Percentiles rank a stretch among this genome's conserved stretches.
Evolutionary conservation across 1,139 yeast species (phyloP).

Genomic region (Kluyveromyces sp.): DNA sequence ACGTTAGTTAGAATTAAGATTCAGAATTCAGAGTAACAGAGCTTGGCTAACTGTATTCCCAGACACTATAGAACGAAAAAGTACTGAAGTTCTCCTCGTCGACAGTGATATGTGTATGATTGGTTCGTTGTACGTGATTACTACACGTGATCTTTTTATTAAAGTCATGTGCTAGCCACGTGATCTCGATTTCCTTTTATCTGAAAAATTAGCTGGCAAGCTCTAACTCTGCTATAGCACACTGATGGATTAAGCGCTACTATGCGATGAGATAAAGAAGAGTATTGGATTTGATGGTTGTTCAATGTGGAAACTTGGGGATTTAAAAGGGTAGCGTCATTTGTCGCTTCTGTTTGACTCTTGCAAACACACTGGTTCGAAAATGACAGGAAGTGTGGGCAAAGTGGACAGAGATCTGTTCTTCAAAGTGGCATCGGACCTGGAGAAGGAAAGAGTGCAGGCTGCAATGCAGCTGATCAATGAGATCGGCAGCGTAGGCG

Average conservation of each 20-base stretch:
- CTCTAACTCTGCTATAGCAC: too few relatives aligned
- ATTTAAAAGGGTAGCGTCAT: neutral
- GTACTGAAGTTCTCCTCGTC: neutral
- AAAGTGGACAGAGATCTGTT: slow-evolving; percentile 66
- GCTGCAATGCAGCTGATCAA: slow-evolving; percentile 65
- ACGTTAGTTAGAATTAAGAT: neutral
- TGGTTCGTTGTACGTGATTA: neutral
- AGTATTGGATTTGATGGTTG: neutral
- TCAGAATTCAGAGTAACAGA: neutral
- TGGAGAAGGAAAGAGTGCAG: slow-evolving; percentile 60
- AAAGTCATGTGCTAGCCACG: neutral
- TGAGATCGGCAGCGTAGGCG: slow-evolving; percentile 37
- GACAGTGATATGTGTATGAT: neutral
- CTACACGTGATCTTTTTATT: neutral
- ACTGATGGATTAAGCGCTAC: too few relatives aligned
- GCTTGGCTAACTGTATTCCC: too few relatives aligned
- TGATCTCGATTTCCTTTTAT: neutral
- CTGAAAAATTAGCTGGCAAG: too few relatives aligned
- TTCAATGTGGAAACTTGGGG: neutral
- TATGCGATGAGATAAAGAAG: too few relatives aligned
- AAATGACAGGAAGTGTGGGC: neutral
- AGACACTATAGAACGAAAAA: neutral
- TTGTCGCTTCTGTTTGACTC: neutral
- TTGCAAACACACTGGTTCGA: neutral
- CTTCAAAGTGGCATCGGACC: slow-evolving; percentile 71